Percentiles rank a stretch among this genome's conserved stretches.
phyloP scores from a whole-genome alignment of 306 rosid genomes.

The Ammopiptanthus mongolicus region DNA sequence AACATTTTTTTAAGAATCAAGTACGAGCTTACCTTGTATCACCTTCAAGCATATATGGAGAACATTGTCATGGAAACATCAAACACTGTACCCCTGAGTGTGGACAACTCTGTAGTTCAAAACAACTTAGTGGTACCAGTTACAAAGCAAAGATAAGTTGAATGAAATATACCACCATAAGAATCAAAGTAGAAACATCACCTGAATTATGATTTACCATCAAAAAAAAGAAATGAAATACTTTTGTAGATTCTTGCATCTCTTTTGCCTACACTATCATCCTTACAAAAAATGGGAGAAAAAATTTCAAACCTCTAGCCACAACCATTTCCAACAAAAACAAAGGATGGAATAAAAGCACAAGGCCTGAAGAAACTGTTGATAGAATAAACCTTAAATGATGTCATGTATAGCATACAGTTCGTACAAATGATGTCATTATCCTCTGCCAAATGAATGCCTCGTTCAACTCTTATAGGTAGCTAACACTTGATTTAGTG shows the following conservation, averaged over 20 bases:
- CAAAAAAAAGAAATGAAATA: constrained; percentile 68
- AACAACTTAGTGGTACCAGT: constrained; percentile 40
- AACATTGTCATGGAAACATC: constrained; percentile 52
- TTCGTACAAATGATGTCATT: constrained; percentile 60
- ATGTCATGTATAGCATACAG: constrained; percentile 61
- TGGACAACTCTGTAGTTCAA: constrained; percentile 37
- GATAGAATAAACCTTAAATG: constrained; percentile 50
- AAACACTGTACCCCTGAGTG: constrained; percentile 39
- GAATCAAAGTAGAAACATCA: neutral
- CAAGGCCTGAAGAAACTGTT: neutral
- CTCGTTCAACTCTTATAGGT: too few species aligned
- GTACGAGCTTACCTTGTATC: constrained; percentile 66
- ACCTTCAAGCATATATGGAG: constrained; percentile 87
- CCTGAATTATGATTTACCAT: constrained; percentile 27
- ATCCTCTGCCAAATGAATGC: too few species aligned
- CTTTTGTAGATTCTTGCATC: constrained; percentile 55
- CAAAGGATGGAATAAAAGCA: neutral
- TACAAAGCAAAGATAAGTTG: constrained; percentile 26
- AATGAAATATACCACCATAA: constrained; percentile 26
- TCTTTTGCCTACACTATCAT: constrained; percentile 36
- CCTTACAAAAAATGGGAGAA: constrained; percentile 36
- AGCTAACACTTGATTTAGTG: too few species aligned
- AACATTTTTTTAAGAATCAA: neutral
- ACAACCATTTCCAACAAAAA: neutral
- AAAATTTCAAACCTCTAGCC: constrained; percentile 10